phyloP scores from a whole-genome alignment of 1,284 basidiomycete species.

The Trichosporon coremiiforme region DNA sequence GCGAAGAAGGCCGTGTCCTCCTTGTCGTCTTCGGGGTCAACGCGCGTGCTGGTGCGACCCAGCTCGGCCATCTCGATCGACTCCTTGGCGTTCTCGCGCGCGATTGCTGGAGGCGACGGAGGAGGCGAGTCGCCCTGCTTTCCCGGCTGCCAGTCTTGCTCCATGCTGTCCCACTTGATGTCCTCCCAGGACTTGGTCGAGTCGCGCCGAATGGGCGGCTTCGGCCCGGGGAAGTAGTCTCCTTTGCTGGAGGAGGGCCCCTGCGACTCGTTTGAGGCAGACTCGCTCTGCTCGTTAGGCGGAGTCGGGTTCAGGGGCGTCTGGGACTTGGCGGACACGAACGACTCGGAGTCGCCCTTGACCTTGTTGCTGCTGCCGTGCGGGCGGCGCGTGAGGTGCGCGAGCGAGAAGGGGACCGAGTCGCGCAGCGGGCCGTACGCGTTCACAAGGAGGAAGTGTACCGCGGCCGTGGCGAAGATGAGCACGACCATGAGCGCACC shows the following conservation, averaged over 20 bases:
- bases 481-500: constrained; percentile 81
- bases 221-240: constrained; percentile 24
- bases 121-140: background rate
- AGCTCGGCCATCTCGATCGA: constrained; percentile 23
- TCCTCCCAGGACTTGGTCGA: constrained; percentile 2
- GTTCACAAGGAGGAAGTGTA: constrained; percentile 67
- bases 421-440: constrained; percentile 63
- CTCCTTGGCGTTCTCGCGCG: background rate
- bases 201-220: background rate
- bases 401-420: constrained; percentile 73
- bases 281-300: constrained; percentile 11
- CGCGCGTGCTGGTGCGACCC: constrained; percentile 9
- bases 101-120: background rate
- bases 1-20: constrained; percentile 46
- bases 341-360: constrained; percentile 38
- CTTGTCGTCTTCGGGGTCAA: constrained; percentile 15
- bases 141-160: constrained; percentile 14
- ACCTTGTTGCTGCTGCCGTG: constrained; percentile 32
- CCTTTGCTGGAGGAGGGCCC: constrained; percentile 29
- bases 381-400: constrained; percentile 66
- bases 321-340: constrained; percentile 15
- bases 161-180: constrained; percentile 11
- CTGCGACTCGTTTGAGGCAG: background rate
- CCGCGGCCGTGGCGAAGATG: constrained; percentile 75
- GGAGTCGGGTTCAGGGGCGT: constrained; percentile 9